These are phyloP conservation scores for Triticum urartu DNA, from an alignment of 176 grass and related monocot genomes.

Conservation along the genomic window DNA sequence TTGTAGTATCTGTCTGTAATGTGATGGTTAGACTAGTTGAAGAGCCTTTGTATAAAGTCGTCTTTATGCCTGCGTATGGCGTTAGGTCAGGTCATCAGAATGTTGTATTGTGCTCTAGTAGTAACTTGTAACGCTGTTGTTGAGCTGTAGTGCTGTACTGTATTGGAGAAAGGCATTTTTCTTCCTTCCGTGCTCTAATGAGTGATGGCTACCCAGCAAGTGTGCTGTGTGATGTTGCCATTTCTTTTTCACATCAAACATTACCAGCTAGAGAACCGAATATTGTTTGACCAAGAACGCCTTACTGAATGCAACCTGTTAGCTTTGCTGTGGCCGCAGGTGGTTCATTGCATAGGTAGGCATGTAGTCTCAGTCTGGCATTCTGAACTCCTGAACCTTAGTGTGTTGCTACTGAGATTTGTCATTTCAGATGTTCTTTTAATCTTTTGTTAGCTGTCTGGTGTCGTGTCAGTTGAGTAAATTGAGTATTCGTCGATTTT, in stretches of 20 bases:
- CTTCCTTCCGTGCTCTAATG: neutral
- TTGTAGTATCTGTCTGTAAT: conserved; percentile 38
- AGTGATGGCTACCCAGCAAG: neutral
- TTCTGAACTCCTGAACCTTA: neutral
- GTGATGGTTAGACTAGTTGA: conserved; percentile 31
- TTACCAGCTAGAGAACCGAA: neutral
- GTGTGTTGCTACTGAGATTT: neutral
- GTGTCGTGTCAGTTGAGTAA: neutral
- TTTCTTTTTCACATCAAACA: neutral
- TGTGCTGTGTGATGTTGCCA: neutral
- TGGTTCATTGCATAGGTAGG: neutral
- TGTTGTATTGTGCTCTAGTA: conserved; percentile 18
- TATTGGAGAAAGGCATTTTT: neutral
- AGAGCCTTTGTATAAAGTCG: conserved; percentile 36
- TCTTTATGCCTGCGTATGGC: neutral
- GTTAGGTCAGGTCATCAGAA: conserved; percentile 18
- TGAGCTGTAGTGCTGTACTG: conserved; percentile 22
- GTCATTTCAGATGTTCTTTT: neutral
- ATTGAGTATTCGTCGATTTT: neutral
- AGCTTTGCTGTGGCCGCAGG: neutral
- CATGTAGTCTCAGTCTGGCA: neutral
- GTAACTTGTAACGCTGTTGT: conserved; percentile 32
- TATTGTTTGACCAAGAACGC: neutral
- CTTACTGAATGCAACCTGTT: neutral
- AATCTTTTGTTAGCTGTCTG: neutral